phyloP scores from a whole-genome alignment of 495 filamentous ascomycete genomes.

The Trypethelium eluteriae region DNA sequence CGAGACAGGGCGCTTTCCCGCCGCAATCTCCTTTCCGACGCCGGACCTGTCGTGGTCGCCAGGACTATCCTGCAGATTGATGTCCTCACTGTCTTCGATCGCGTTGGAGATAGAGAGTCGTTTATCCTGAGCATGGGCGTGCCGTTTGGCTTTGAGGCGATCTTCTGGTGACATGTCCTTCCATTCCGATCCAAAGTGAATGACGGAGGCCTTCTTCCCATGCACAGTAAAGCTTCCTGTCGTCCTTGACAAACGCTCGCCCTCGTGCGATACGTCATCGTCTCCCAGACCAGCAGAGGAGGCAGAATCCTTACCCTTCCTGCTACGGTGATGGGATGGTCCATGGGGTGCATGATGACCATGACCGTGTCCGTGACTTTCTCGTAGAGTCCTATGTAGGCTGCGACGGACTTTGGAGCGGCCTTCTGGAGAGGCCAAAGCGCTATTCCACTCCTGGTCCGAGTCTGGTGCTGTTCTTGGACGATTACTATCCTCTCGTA shows the following conservation, averaged over 20 bases:
- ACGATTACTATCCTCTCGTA: slow-evolving; percentile 40
- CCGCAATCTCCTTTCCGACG: background rate
- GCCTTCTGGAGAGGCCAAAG: slow-evolving; percentile 23
- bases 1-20: background rate
- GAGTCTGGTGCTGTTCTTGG: slow-evolving; percentile 33
- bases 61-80: background rate
- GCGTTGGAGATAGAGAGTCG: background rate
- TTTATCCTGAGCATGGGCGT: background rate
- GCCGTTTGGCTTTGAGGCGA: background rate
- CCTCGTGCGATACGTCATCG: slow-evolving; percentile 1
- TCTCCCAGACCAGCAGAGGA: slow-evolving; percentile 12
- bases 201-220: slow-evolving; percentile 93
- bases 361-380: slow-evolving; percentile 59
- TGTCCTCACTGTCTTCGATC: slow-evolving; percentile 3
- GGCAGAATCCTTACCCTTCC: slow-evolving; percentile 59
- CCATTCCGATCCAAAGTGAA: slow-evolving; percentile 89
- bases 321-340: slow-evolving; percentile 45
- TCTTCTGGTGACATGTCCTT: slow-evolving; percentile 9
- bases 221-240: slow-evolving; percentile 89
- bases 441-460: slow-evolving; percentile 22
- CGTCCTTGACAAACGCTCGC: slow-evolving; percentile 56
- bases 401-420: slow-evolving; percentile 68
- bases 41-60: background rate
- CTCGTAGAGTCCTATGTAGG: slow-evolving; percentile 87
- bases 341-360: background rate